These are phyloP conservation scores for Spergularia azorica DNA, from an alignment of 179 eudicot species.

Conservation along the genomic window DNA sequence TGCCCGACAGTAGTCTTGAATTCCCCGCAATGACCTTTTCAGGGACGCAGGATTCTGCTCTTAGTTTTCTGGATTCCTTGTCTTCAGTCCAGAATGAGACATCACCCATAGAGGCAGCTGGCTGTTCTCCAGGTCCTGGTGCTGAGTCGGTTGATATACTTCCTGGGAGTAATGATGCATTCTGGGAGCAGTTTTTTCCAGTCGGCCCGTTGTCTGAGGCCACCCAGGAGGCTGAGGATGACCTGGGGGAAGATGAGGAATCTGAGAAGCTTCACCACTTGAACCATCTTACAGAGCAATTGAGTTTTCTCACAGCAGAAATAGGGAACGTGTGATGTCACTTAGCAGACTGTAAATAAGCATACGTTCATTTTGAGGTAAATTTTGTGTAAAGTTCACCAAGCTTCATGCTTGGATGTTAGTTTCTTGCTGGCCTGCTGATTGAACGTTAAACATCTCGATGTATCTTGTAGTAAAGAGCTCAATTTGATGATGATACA, in stretches of 20 bases:
- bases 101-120: slow-evolving; percentile 31
- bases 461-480: background rate
- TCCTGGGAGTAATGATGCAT: slow-evolving; percentile 58
- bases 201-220: slow-evolving; percentile 33
- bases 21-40: slow-evolving; percentile 34
- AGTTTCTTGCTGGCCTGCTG: background rate
- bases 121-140: slow-evolving; percentile 28
- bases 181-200: slow-evolving; percentile 67
- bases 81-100: slow-evolving; percentile 33
- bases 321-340: slow-evolving; percentile 30
- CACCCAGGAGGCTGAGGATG: slow-evolving; percentile 40
- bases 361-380: slow-evolving; percentile 30
- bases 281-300: slow-evolving; percentile 57
- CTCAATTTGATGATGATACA: background rate
- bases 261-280: slow-evolving; percentile 41
- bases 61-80: slow-evolving; percentile 27
- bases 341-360: slow-evolving; percentile 17
- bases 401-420: slow-evolving; percentile 7
- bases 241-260: slow-evolving; percentile 31
- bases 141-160: slow-evolving; percentile 37
- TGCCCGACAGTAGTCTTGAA: slow-evolving; percentile 27
- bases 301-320: slow-evolving; percentile 55
- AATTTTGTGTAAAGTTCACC: slow-evolving; percentile 3
- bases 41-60: slow-evolving; percentile 28
- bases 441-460: background rate